Evolutionary conservation across 306 rosid genomes (phyloP).

Genomic region (Begonia peltatifolia): DNA sequence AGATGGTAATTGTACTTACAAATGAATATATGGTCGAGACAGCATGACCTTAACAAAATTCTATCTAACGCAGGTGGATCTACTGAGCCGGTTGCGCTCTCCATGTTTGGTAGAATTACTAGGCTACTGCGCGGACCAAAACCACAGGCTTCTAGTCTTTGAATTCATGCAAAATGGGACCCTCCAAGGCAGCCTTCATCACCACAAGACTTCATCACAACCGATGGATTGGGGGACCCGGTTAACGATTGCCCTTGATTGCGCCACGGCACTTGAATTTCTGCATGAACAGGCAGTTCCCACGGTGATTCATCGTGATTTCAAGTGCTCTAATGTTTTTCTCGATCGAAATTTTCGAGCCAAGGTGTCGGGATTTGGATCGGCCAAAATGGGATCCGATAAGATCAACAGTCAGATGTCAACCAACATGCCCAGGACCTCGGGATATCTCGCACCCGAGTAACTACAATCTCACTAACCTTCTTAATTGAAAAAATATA

Average conservation of each 20-base stretch:
- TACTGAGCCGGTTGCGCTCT: slow-evolving; percentile 60
- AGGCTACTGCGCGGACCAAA: slow-evolving; percentile 95
- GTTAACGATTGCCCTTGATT: slow-evolving; percentile 89
- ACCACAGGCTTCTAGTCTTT: slow-evolving; percentile 69
- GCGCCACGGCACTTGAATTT: slow-evolving; percentile 79
- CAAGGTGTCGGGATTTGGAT: slow-evolving; percentile 71
- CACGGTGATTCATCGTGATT: slow-evolving; percentile 82
- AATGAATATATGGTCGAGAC: too few relatives aligned
- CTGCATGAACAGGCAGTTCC: slow-evolving; percentile 71
- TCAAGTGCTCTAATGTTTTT: slow-evolving; percentile 63
- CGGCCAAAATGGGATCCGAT: slow-evolving; percentile 83
- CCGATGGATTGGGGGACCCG: slow-evolving; percentile 85
- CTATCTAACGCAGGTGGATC: slow-evolving; percentile 61
- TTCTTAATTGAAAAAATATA: too few relatives aligned
- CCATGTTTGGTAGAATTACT: slow-evolving; percentile 74
- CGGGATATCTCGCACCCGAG: slow-evolving; percentile 98
- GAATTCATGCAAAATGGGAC: slow-evolving; percentile 68
- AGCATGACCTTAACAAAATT: too few relatives aligned
- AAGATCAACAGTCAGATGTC: slow-evolving; percentile 77
- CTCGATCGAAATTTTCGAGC: slow-evolving; percentile 70
- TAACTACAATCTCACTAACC: slow-evolving; percentile 23
- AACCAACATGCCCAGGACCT: slow-evolving; percentile 82
- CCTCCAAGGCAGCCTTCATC: slow-evolving; percentile 62
- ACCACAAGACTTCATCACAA: slow-evolving; percentile 16
- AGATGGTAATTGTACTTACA: too few relatives aligned